Conservation (phyloP, 2,329 filamentous ascomycete genomes). For the Fusarium fracticaudum region DNA sequence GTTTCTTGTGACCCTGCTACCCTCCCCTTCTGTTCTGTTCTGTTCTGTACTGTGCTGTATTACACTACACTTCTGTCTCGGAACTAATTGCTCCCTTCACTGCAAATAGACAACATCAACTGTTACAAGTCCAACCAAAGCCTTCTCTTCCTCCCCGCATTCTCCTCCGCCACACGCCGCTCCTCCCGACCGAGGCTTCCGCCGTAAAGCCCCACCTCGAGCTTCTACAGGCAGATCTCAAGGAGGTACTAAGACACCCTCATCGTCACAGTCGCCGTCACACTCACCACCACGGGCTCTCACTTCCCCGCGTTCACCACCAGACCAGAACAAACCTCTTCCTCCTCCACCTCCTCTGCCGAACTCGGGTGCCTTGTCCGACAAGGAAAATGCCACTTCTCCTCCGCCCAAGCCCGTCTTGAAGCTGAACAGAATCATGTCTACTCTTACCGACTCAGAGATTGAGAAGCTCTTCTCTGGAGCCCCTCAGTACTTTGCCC, state of each 20-base stretch:
- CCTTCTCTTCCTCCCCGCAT: constrained; percentile 36
- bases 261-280: constrained; percentile 40
- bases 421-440: constrained; percentile 67
- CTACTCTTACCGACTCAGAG: constrained; percentile 66
- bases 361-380: constrained; percentile 51
- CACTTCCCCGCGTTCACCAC: constrained; percentile 50
- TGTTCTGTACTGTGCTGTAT: neutral
- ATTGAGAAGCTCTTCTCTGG: constrained; percentile 78
- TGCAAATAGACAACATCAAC: constrained; percentile 16
- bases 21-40: neutral
- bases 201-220: constrained; percentile 36
- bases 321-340: constrained; percentile 66
- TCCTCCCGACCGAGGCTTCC: constrained; percentile 40
- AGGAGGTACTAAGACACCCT: constrained; percentile 26
- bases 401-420: constrained; percentile 55
- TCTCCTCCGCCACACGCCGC: constrained; percentile 41
- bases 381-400: constrained; percentile 36
- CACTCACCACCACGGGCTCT: constrained; percentile 36
- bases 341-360: constrained; percentile 63
- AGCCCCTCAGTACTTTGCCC: constrained; percentile 76
- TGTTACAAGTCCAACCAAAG: neutral
- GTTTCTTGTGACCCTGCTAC: neutral
- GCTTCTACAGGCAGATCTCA: constrained; percentile 24
- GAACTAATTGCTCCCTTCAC: constrained; percentile 17
- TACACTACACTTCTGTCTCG: neutral